Base-by-base conservation (phyloP, 2,329 filamentous ascomycete genomes). In the Diaporthe destruens region DNA sequence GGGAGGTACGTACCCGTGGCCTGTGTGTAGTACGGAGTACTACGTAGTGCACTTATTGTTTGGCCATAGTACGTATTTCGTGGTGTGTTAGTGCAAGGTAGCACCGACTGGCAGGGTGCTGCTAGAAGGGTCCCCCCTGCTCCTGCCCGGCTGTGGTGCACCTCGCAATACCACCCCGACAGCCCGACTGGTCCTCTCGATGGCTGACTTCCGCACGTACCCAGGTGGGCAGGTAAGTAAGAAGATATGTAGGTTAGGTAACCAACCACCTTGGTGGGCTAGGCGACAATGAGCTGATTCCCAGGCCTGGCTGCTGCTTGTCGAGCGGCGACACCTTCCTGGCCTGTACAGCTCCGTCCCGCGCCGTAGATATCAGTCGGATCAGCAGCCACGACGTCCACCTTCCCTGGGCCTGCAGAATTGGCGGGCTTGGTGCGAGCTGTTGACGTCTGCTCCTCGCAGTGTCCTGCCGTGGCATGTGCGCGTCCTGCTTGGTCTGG, bases 51-150 rank as follows among this genome's bases (percentile, higher is more conserved):
- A 47, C 42, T 29, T 5, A 29, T 5, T 29, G 29, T 29, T 29
- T 29, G 29, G 29, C 29, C 5, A 29, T 2, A 3, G 51, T 54
- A 54, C 51, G 25, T 32, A 54, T 20, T 16, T 44, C 39, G 11
- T 42, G 14, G 39, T 42, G 39, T 42, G 39, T 42, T 42, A n/a
- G 44, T n/a, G 25, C 42, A 49, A 44, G 25, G 59, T 63, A 23
- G 59, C 42, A 23, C 59, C 18, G 29, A 34, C 23, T 34, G 42
- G 59, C 59, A 65, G 44, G 59, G 59, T 51, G 44, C 61, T 51
- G 61, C 29, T 65, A 23, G 61, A 65, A 65, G 61, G 61, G 61
- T 51, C 61, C 29, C 59, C 61, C 61, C 44, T 65, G 61, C 44
- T n/a, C 20, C 23, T 20, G 23, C 39, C n/a, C 12, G 7, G 39